These are phyloP conservation scores for Penicillium robsamsonii DNA, from an alignment of 495 filamentous ascomycete species.

Conservation along the genomic window DNA sequence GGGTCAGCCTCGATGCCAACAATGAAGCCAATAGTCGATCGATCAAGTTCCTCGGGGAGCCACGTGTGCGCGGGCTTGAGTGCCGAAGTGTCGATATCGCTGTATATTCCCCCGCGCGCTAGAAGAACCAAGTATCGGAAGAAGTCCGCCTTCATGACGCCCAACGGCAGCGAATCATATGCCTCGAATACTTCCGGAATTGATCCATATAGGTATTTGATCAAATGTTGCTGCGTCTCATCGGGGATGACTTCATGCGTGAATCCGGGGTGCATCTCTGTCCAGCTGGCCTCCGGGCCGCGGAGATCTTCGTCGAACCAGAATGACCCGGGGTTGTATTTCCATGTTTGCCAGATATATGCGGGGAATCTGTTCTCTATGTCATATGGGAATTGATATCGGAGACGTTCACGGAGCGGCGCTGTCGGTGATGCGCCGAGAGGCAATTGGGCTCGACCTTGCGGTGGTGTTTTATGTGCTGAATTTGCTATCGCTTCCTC, in stretches of 20 bases:
- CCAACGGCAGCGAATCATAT: conserved; percentile 77
- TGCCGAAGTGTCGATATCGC: conserved; percentile 91
- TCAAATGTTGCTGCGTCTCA: conserved; percentile 71
- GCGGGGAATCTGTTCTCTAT: conserved; percentile 85
- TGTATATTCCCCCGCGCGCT: conserved; percentile 92
- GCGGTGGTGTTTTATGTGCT: conserved; percentile 19
- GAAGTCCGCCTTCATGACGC: conserved; percentile 95
- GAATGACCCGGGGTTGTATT: conserved; percentile 76
- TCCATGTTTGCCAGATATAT: conserved; percentile 99
- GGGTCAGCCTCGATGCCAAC: conserved; percentile 96
- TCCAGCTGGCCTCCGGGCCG: conserved; percentile 85
- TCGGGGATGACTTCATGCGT: conserved; percentile 98
- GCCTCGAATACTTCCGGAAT: conserved; percentile 92
- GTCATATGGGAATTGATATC: conserved; percentile 92
- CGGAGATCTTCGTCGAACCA: conserved; percentile 75
- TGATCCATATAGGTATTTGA: conserved; percentile 81
- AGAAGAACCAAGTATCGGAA: conserved; percentile 96
- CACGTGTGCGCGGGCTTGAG: conserved; percentile 80
- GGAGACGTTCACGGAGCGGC: conserved; percentile 77
- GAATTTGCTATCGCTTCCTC: conserved; percentile 9
- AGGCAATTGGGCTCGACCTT: conserved; percentile 31
- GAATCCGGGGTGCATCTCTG: conserved; percentile 83
- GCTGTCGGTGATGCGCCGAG: conserved; percentile 37
- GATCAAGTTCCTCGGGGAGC: conserved; percentile 77
- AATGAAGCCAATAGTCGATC: conserved; percentile 74